A percentile compares a stretch with the other conserved stretches of the same genome.
phyloP scores from a whole-genome alignment of 2,329 filamentous ascomycete genomes.

The Zymoseptoria crescenta region DNA sequence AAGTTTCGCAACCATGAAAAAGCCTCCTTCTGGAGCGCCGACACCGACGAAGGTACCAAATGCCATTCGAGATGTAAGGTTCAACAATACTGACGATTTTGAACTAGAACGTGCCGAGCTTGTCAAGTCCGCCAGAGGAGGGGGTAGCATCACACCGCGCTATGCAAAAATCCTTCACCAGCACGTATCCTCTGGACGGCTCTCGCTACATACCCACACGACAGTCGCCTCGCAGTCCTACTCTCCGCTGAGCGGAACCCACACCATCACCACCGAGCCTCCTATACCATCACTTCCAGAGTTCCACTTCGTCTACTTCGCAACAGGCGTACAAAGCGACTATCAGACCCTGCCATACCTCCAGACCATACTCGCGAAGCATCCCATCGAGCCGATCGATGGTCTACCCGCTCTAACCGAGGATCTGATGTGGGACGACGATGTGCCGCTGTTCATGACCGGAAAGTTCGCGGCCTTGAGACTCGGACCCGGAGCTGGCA shows the following conservation, averaged over 20 bases:
- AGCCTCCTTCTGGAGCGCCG: conserved; percentile 68
- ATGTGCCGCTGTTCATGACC: conserved; percentile 65
- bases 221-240: conserved; percentile 47
- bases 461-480: conserved; percentile 60
- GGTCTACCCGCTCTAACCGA: conserved; percentile 68
- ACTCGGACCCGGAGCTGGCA: conserved; percentile 64
- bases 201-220: conserved; percentile 53
- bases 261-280: conserved; percentile 48
- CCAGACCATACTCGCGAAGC: conserved; percentile 48
- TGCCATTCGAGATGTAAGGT: background rate
- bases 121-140: conserved; percentile 58
- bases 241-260: conserved; percentile 40
- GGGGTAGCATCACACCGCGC: conserved; percentile 66
- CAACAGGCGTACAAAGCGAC: conserved; percentile 62
- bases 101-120: conserved; percentile 54
- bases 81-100: background rate
- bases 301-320: conserved; percentile 65
- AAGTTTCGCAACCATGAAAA: conserved; percentile 75
- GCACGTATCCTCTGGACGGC: conserved; percentile 45
- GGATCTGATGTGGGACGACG: conserved; percentile 65
- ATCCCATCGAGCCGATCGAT: conserved; percentile 55
- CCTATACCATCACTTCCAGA: conserved; percentile 38
- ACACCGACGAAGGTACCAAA: conserved; percentile 51
- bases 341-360: conserved; percentile 55
- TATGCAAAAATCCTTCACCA: conserved; percentile 60